Evolutionary conservation across 2,329 filamentous ascomycete genomes (phyloP).

Genomic region (Fusarium stilboides): DNA sequence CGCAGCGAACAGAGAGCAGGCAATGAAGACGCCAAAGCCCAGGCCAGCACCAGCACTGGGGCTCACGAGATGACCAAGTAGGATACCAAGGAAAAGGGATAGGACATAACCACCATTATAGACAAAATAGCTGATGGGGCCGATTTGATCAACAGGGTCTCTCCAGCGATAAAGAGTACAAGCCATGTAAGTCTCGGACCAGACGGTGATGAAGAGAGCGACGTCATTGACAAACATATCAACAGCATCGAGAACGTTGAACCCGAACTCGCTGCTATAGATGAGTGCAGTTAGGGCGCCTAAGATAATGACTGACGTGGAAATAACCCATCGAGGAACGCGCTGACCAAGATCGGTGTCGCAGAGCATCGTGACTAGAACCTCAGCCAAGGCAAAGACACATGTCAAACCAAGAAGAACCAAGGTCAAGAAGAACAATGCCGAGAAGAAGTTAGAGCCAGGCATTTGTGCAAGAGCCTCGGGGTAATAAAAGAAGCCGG

Average conservation of each 20-base stretch:
- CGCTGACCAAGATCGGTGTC: conserved; percentile 55
- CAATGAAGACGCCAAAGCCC: conserved; percentile 65
- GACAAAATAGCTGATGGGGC: conserved; percentile 56
- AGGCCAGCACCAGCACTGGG: conserved; percentile 61
- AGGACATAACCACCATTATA: conserved; percentile 65
- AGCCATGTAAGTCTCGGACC: conserved; percentile 64
- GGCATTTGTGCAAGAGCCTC: conserved; percentile 69
- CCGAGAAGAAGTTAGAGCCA: conserved; percentile 68
- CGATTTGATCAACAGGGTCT: conserved; percentile 60
- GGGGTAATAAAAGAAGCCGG: conserved; percentile 69
- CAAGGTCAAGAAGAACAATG: conserved; percentile 68
- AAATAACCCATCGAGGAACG: conserved; percentile 58
- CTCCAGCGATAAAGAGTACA: conserved; percentile 67
- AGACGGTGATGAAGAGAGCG: conserved; percentile 66
- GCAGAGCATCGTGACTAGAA: conserved; percentile 57
- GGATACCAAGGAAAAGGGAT: conserved; percentile 63
- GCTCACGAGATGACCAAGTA: conserved; percentile 61
- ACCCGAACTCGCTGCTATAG: conserved; percentile 70
- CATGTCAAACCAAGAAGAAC: conserved; percentile 68
- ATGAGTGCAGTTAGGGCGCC: conserved; percentile 66
- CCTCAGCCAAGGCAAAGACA: conserved; percentile 28
- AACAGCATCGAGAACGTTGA: conserved; percentile 65
- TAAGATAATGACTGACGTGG: conserved; percentile 61
- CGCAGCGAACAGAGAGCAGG: conserved; percentile 54
- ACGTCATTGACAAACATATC: conserved; percentile 69